Percentiles rank a stretch among this genome's conserved stretches.
These are phyloP conservation scores for Desmodesmus armatus DNA, from an alignment of 139 green algal genomes.

Conservation along the genomic window DNA sequence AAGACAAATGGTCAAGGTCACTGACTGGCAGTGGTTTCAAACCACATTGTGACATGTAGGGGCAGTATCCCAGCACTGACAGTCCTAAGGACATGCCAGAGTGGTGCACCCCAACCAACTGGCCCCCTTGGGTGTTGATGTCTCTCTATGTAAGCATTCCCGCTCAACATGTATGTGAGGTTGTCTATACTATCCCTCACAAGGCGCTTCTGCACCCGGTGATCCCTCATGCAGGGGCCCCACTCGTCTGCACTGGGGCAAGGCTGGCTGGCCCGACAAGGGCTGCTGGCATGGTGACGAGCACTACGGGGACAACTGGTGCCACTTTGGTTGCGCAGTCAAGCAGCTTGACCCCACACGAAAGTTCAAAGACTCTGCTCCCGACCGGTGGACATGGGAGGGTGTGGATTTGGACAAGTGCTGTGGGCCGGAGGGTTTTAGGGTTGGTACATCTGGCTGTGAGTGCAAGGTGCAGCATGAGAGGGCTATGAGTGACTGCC, in stretches of 20 bases:
- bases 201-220: neutral
- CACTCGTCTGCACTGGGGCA: constrained; percentile 84
- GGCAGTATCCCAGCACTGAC: too few relatives aligned
- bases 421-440: constrained; percentile 57
- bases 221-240: constrained; percentile 19
- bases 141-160: neutral
- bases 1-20: too few relatives aligned
- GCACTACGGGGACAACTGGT: constrained; percentile 66
- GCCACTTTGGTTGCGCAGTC: constrained; percentile 69
- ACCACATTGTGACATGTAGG: too few relatives aligned
- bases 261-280: constrained; percentile 68
- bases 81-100: too few relatives aligned
- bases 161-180: too few relatives aligned
- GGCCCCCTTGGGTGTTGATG: too few relatives aligned
- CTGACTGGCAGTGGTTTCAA: too few relatives aligned
- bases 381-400: constrained; percentile 65
- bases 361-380: constrained; percentile 58
- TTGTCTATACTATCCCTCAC: too few relatives aligned
- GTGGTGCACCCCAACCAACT: too few relatives aligned
- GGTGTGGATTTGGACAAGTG: constrained; percentile 65
- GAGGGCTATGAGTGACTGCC: constrained; percentile 40
- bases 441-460: constrained; percentile 42
- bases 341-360: constrained; percentile 60
- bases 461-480: constrained; percentile 56
- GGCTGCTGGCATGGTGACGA: constrained; percentile 69